Percentiles rank a stretch among this genome's conserved stretches.
Evolutionary conservation across 106 monocot genomes (phyloP).

Genomic region (Chionographis japonica): DNA sequence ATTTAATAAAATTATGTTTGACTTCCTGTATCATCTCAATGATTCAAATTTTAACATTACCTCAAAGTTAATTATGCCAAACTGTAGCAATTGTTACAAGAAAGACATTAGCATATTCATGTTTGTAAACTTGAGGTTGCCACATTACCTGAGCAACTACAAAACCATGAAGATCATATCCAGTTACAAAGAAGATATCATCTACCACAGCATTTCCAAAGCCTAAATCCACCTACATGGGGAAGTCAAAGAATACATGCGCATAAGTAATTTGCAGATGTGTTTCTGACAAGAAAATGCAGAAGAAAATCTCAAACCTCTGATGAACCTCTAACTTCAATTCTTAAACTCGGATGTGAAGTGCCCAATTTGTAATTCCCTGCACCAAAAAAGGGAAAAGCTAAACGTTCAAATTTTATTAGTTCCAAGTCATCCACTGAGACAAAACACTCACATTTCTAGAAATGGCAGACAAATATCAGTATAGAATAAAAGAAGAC

Average conservation of each 20-base stretch:
- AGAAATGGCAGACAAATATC: too few species aligned
- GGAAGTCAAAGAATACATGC: slow-evolving; percentile 3
- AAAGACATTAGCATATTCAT: neutral
- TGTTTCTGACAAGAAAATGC: neutral
- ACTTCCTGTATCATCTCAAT: too few species aligned
- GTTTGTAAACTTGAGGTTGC: neutral
- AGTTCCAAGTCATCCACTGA: neutral
- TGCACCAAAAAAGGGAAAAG: slow-evolving; percentile 18
- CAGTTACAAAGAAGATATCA: slow-evolving; percentile 76
- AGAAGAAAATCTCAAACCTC: slow-evolving; percentile 45
- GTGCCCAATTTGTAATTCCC: slow-evolving; percentile 69
- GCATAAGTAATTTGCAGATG: neutral
- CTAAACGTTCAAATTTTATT: neutral
- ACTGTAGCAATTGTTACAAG: too few species aligned
- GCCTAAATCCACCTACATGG: slow-evolving; percentile 65
- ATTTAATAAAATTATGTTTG: too few species aligned
- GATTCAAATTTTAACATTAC: too few species aligned
- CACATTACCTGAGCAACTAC: slow-evolving; percentile 89
- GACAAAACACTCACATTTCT: too few species aligned
- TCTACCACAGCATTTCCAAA: slow-evolving; percentile 75
- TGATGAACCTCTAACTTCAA: slow-evolving; percentile 68
- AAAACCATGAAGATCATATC: slow-evolving; percentile 84
- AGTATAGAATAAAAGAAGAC: too few species aligned
- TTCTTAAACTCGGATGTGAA: slow-evolving; percentile 72
- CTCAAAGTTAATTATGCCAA: too few species aligned